phyloP scores from a whole-genome alignment of 306 rosid species.

The Biancaea sappan region DNA sequence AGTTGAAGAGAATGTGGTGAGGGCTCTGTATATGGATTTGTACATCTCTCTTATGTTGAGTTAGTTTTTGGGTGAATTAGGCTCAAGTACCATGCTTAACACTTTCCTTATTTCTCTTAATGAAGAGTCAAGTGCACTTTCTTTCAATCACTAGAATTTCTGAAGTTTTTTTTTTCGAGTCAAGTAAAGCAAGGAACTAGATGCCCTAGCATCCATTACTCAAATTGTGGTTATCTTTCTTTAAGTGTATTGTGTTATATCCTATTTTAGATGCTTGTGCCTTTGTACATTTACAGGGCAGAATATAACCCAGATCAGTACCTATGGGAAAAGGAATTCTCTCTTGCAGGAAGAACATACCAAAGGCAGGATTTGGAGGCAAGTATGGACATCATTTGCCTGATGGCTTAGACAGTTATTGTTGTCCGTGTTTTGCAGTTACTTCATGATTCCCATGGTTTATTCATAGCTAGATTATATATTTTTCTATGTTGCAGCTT shows the following conservation, averaged over 20 bases:
- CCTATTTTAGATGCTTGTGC: constrained; percentile 33
- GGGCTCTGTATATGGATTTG: too few species aligned
- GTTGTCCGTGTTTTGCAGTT: constrained; percentile 23
- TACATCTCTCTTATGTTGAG: too few species aligned
- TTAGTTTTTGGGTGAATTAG: too few species aligned
- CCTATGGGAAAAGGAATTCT: constrained; percentile 91
- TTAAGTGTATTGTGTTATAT: constrained; percentile 13
- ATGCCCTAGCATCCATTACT: constrained; percentile 21
- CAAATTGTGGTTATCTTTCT: constrained; percentile 18
- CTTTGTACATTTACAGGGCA: constrained; percentile 59
- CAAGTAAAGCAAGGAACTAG: constrained; percentile 19
- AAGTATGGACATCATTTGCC: constrained; percentile 68
- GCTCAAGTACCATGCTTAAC: too few species aligned
- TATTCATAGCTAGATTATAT: constrained; percentile 35
- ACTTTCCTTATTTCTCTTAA: constrained; percentile 30
- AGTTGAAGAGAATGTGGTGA: too few species aligned
- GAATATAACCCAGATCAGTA: constrained; percentile 92
- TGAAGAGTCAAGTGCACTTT: not conserved
- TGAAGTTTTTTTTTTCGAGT: constrained; percentile 3
- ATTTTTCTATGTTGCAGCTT: constrained; percentile 66
- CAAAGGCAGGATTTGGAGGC: constrained; percentile 98
- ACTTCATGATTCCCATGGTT: constrained; percentile 25
- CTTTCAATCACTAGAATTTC: not conserved
- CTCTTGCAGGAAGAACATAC: constrained; percentile 79
- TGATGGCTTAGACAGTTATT: constrained; percentile 25